Base-by-base conservation (phyloP, 805 yeast species). In the Wickerhamiella azyma region DNA sequence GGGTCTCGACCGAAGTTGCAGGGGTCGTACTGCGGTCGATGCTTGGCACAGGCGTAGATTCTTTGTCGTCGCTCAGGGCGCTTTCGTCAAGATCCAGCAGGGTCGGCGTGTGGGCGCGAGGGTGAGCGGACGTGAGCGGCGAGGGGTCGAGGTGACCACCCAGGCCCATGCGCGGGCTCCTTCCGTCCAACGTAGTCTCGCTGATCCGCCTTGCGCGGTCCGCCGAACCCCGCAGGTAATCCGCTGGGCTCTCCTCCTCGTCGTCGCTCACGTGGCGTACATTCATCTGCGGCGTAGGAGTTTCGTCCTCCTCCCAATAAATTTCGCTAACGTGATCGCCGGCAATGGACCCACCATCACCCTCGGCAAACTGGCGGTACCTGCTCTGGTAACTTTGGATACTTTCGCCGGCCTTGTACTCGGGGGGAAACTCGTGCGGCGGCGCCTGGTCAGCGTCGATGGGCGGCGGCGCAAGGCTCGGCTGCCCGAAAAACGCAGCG, bases 401-500 rank as follows among this genome's bases (percentile, higher is more conserved):
- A 10, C 45, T 33, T 17, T 49, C 56, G 6, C 29, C 30, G 14
- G 33, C 21, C 18, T 44, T 38, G 46, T 57, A 57, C 26, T 48
- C 47, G 14, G 67, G 63, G 8, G 65, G 64, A 39, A 52, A 48
- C 39, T 54, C 49, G 9, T 65, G 60, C 2, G 71, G 71, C 2
- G 72, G 67, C 9, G 56, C 50, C 2, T 57, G 50, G 30, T 67
- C 72, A 9, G 67, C 72, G 37, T 66, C 74, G 50, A 80, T 79
- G 5, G 83, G 74, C 1, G 85, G 85, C 3, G 85, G 85, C 35
- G 75, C 75, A 32, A 66, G 55, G 5, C 77, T 68, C 14, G 81
- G 83, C 52, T 68, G 64, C 43, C 82, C 63, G 9, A 73, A 56
- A 17, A 74, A 57, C 54, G 72, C 75, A 21, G 77, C 70, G 0